A percentile compares a stretch with the other conserved stretches of the same genome.
These are phyloP conservation scores for Lenzites betulinus DNA, from an alignment of 768 basidiomycete genomes.

Conservation along the genomic window DNA sequence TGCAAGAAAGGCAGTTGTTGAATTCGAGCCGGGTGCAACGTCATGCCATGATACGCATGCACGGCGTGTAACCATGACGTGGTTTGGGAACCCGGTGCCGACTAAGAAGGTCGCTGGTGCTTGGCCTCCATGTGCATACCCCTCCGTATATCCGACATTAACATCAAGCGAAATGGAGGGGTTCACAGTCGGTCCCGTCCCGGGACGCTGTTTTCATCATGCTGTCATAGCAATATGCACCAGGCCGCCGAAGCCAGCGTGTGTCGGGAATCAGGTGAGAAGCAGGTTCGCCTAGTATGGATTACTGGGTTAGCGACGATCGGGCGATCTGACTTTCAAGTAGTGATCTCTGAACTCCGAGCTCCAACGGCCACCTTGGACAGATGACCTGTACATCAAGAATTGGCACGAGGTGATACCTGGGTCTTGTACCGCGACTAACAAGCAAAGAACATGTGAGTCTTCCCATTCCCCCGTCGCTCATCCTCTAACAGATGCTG, in stretches of 20 bases:
- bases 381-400: background rate
- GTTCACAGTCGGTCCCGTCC: background rate
- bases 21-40: background rate
- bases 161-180: background rate
- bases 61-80: background rate
- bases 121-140: background rate
- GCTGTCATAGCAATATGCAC: background rate
- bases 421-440: too few species aligned
- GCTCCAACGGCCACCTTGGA: background rate
- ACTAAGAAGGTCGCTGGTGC: background rate
- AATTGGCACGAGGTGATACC: too few species aligned
- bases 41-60: background rate
- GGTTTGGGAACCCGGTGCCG: background rate
- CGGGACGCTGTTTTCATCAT: background rate
- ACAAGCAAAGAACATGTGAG: background rate
- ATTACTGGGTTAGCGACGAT: conserved; percentile 1
- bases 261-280: conserved; percentile 11
- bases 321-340: background rate
- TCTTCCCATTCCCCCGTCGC: background rate
- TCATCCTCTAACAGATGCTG: background rate
- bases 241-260: background rate
- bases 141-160: too few species aligned
- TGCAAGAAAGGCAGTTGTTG: conserved; percentile 3
- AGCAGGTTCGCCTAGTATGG: background rate
- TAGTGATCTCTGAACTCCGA: background rate